A percentile compares a stretch with the other conserved stretches of the same genome.
Conservation (phyloP, 2,329 filamentous ascomycete genomes). For the Calonectria honghensis region DNA sequence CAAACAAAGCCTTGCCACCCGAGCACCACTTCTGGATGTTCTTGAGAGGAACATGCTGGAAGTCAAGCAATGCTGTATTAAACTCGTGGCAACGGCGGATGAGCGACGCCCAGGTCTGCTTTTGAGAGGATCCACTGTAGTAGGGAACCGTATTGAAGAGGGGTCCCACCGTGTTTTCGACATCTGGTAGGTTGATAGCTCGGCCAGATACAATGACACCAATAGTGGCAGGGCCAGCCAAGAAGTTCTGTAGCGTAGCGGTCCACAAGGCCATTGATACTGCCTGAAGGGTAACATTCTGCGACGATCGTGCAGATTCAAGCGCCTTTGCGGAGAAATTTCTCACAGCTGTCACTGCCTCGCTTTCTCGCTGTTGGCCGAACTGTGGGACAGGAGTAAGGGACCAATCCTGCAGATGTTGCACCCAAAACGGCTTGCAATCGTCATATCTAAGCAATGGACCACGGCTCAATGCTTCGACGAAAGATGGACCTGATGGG, state of each 20-base stretch:
- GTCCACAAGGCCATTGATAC: conserved; percentile 86
- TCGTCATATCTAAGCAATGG: conserved; percentile 72
- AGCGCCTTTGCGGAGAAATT: conserved; percentile 65
- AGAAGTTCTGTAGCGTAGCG: conserved; percentile 73
- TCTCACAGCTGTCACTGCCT: conserved; percentile 41
- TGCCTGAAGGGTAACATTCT: conserved; percentile 86
- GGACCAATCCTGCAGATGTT: conserved; percentile 67
- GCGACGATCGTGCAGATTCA: conserved; percentile 70
- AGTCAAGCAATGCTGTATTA: conserved; percentile 80
- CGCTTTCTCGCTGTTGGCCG: conserved; percentile 15
- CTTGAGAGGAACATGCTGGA: conserved; percentile 83
- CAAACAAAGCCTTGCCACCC: conserved; percentile 79
- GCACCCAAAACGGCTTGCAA: conserved; percentile 79
- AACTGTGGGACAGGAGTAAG: conserved; percentile 42
- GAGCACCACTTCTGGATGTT: conserved; percentile 88
- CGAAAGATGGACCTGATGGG: conserved; percentile 72
- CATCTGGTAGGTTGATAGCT: conserved; percentile 78
- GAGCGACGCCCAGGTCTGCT: conserved; percentile 75
- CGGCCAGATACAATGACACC: conserved; percentile 89
- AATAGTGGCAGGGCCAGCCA: conserved; percentile 71
- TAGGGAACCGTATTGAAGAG: conserved; percentile 94
- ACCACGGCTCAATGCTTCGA: conserved; percentile 81
- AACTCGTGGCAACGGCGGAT: conserved; percentile 81
- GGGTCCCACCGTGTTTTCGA: conserved; percentile 84
- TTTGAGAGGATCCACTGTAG: conserved; percentile 66